Evolutionary conservation across 352 stramenopile species (phyloP).

Genomic region (Phytopythium sindhum): DNA sequence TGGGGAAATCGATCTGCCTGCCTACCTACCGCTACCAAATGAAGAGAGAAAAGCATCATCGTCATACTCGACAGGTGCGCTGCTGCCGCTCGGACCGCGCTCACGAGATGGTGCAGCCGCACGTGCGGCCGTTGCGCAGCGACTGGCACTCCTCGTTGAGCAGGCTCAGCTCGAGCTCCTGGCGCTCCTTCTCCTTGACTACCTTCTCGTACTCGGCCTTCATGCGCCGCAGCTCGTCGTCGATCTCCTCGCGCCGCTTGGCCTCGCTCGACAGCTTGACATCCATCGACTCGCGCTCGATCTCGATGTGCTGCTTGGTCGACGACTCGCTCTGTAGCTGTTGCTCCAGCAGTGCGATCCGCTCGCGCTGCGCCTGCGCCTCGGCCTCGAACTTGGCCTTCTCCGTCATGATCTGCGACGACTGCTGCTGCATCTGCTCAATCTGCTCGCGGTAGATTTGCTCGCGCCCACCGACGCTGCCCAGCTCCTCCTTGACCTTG

Average conservation of each 20-base stretch:
- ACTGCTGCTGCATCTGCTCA: slow-evolving; percentile 75
- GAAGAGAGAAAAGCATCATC: background rate
- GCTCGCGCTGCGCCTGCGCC: slow-evolving; percentile 60
- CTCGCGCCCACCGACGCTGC: slow-evolving; percentile 70
- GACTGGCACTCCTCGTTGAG: slow-evolving; percentile 77
- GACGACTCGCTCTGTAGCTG: slow-evolving; percentile 57
- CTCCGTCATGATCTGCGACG: slow-evolving; percentile 73
- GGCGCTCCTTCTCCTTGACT: slow-evolving; percentile 76
- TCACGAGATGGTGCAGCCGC: slow-evolving; percentile 71
- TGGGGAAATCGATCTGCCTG: background rate
- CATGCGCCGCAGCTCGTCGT: slow-evolving; percentile 58
- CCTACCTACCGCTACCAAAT: slow-evolving; percentile 6
- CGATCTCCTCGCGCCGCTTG: slow-evolving; percentile 52
- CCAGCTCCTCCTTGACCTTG: slow-evolving; percentile 81
- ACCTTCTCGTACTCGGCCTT: slow-evolving; percentile 70
- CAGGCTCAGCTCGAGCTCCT: slow-evolving; percentile 77
- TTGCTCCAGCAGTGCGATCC: slow-evolving; percentile 63
- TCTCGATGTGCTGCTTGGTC: slow-evolving; percentile 68
- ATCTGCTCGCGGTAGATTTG: slow-evolving; percentile 88
- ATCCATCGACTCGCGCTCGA: slow-evolving; percentile 73
- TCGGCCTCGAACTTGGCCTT: slow-evolving; percentile 69
- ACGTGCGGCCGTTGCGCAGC: slow-evolving; percentile 65
- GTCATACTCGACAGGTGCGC: background rate
- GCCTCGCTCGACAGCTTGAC: slow-evolving; percentile 58
- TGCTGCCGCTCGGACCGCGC: background rate